phyloP scores from a whole-genome alignment of 1,139 yeast genomes.

The Pichia sp. region DNA sequence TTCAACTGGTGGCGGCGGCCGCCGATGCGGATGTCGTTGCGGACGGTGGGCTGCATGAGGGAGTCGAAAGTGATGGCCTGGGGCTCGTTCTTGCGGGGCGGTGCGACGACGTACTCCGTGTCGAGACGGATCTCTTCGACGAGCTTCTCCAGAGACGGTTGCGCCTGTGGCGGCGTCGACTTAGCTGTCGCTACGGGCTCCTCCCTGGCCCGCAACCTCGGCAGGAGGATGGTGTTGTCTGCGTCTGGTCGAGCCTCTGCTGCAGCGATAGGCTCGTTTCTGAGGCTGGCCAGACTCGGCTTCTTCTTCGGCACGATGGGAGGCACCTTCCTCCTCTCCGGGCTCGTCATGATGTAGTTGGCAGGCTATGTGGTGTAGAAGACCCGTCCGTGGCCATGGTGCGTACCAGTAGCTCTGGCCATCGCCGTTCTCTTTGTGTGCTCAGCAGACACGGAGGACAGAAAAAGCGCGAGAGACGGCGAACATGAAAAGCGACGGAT shows the following conservation, averaged over 20 bases:
- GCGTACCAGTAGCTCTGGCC: no score
- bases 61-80: constrained; percentile 24
- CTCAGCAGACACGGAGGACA: no score
- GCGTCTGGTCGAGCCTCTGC: background rate
- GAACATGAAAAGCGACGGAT: no score
- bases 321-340: constrained; percentile 14
- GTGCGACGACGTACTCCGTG: constrained; percentile 8
- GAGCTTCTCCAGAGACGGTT: constrained; percentile 2
- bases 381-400: no score
- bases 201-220: background rate
- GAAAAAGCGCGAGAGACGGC: no score
- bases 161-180: background rate
- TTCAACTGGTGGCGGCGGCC: background rate
- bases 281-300: background rate
- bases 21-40: constrained; percentile 9
- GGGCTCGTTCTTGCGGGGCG: constrained; percentile 19
- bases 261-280: background rate
- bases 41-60: constrained; percentile 15
- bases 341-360: background rate
- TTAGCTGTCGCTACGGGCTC: background rate
- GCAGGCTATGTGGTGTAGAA: background rate
- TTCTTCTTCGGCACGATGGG: constrained; percentile 22
- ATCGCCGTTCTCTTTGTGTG: no score
- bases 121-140: constrained; percentile 12
- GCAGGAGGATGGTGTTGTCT: background rate